Base-by-base conservation (phyloP, 129 eudicot genomes). In the Gnaphalium uliginosum region DNA sequence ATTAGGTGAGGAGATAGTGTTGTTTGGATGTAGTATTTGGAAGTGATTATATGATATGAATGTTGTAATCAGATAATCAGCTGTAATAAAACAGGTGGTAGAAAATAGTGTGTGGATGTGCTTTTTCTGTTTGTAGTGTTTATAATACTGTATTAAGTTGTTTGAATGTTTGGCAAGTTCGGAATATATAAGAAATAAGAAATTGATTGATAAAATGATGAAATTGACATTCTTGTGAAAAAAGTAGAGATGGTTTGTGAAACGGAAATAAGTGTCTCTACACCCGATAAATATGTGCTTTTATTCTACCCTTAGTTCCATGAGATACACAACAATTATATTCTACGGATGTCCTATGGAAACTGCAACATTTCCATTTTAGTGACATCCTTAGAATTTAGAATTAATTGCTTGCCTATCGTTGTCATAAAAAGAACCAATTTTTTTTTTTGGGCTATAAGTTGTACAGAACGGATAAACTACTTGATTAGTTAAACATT, bases 321-420 rank as follows among this genome's bases (percentile, higher is more conserved):
- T 30, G 22, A 14, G 71, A 75, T 48, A n/a, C n/a, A n/a, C n/a
- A n/a, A n/a, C n/a, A 51, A 30, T 21, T 48, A 19, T n/a, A 43
- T 50, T 75, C 53, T 65, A 2, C 4, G 51, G 29, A 48, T 33
- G 72, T 50, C n/a, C 4, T 39, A 39, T 6, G 46, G 13, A 1
- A 8, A 39, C 46, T 19, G 17, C 75, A 77, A 67, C 10, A 18
- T 67, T 76, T 22, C 35, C 22, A 60, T 27, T 77, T 78, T 33
- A n/a, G 53, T 15, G 18, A 61, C 60, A 4, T 58, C 26, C 24
- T 60, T 43, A 53, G 32, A 69, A 7, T 50, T 60, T 43, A 53
- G 32, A 69, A 7, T 50, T 22, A 50, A 15, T 78, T 43, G 60
- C 81, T 69, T 78, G 51, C 35, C 51, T 41, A 27, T 39, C 46